These are phyloP conservation scores for Oryza nivara DNA, from an alignment of 176 grass and related monocot genomes.

Conservation along the genomic window DNA sequence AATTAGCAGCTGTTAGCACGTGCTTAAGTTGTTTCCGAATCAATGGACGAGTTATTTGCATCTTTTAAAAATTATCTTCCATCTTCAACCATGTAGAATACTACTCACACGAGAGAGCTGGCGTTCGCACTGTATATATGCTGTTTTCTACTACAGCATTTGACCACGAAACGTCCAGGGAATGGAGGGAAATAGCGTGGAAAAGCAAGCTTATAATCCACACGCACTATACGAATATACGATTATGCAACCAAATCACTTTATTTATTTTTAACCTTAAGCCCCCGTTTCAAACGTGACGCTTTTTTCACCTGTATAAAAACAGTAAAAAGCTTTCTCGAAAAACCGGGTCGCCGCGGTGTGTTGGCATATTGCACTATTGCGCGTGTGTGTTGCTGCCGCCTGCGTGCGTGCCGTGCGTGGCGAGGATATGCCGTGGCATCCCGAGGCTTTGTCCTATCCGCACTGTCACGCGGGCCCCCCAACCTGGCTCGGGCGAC, in stretches of 20 bases:
- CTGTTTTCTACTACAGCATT: not conserved
- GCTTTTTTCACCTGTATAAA: too few relatives aligned
- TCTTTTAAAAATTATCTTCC: not conserved
- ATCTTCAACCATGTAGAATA: not conserved
- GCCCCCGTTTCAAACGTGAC: too few relatives aligned
- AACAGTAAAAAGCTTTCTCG: too few relatives aligned
- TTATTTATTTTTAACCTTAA: too few relatives aligned
- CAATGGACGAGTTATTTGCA: not conserved
- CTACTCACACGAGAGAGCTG: too few relatives aligned
- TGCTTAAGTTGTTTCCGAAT: not conserved
- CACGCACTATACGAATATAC: too few relatives aligned
- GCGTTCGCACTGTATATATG: too few relatives aligned
- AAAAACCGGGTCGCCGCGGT: too few relatives aligned
- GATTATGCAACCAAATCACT: not conserved
- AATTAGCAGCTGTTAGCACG: not conserved
- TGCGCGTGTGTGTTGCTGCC: too few relatives aligned
- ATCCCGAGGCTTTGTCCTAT: slow-evolving; percentile 30
- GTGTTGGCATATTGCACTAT: too few relatives aligned
- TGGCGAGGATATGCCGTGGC: slow-evolving; percentile 42
- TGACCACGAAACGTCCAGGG: not conserved
- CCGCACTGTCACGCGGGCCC: slow-evolving; percentile 2
- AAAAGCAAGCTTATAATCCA: not conserved
- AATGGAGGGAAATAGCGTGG: not conserved
- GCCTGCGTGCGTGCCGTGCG: not conserved
- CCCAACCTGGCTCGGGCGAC: not conserved